Percentiles rank a stretch among this genome's conserved stretches.
phyloP scores from a whole-genome alignment of 768 basidiomycete genomes.

The Mycena floridula region DNA sequence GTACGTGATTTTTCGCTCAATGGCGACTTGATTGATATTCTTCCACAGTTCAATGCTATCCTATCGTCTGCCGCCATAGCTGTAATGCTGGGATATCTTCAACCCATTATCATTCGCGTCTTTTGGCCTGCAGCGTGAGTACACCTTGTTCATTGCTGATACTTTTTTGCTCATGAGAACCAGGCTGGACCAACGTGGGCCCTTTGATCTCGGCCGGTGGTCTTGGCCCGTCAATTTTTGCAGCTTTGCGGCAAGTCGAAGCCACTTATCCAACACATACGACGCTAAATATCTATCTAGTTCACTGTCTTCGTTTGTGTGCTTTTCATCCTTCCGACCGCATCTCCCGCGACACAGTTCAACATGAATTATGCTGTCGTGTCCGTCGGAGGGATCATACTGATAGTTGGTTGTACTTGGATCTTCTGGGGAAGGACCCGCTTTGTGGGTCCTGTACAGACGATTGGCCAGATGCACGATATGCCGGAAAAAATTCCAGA shows the following conservation, averaged over 20 bases:
- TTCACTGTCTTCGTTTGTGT: constrained; percentile 49
- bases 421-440: constrained; percentile 36
- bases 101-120: constrained; percentile 51
- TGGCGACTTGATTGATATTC: not conserved
- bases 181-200: constrained; percentile 41
- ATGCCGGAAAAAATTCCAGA: no score
- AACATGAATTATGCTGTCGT: constrained; percentile 59
- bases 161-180: constrained; percentile 4
- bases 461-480: no score
- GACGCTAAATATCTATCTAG: constrained; percentile 17
- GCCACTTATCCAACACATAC: not conserved
- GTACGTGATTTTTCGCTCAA: constrained; percentile 24
- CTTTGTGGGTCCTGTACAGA: constrained; percentile 41
- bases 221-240: constrained; percentile 46
- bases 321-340: constrained; percentile 52
- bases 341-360: constrained; percentile 37
- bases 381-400: constrained; percentile 38
- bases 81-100: constrained; percentile 52
- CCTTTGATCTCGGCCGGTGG: constrained; percentile 46
- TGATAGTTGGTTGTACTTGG: constrained; percentile 43
- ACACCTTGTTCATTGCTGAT: not conserved
- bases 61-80: constrained; percentile 50
- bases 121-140: constrained; percentile 49
- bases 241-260: constrained; percentile 34
- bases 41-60: constrained; percentile 44